Evolutionary conservation across 2,329 filamentous ascomycete genomes (phyloP), one percentile per base, ranked within the genome.

Genomic region (Colletotrichum shisoi): DNA sequence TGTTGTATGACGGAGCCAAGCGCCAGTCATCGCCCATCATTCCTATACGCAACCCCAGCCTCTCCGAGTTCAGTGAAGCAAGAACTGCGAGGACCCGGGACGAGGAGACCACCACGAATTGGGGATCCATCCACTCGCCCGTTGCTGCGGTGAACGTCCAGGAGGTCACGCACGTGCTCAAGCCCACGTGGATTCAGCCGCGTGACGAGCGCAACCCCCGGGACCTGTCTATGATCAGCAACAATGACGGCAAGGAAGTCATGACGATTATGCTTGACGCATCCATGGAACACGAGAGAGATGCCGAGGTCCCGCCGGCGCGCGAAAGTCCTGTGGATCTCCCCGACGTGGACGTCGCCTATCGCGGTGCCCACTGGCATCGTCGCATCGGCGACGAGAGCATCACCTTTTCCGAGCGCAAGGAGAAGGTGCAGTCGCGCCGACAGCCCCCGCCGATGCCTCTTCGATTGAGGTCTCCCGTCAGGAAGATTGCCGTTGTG

Each of bases 361-460:
- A 57, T 21, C n/a, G 34, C 11, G 51, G 57, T 17, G 70, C 15
- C 59, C 69, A 70, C 45, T 89, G 86, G 81, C 85, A 89, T 73
- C 81, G 79, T 42, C 84, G 87, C 2, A 77, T 89, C 54, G 87
- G 87, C 27, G 85, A 89, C 51, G 78, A 83, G 24, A 84, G 84
- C 62, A 85, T 85, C 24, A 82, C 84, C 1, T 90, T 90, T 71
- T 88, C 87, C 1, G 80, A 80, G 42, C 81, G 86, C 65, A 81
- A 80, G 71, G 76, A 79, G 44, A 79, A 77, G 61, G 75, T 73
- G 5, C 79, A 78, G 45, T 79, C 79, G 21, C 81, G 85, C 63
- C 85, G 84, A 71, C 83, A 84, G 75, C 81, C 84, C 13, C 85
- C 85, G 7, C 87, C 87, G 1, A 79, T 83, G 17, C 86, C 87